These are phyloP conservation scores for Terfezia boudieri DNA, from an alignment of 495 filamentous ascomycete species.

Conservation along the genomic window DNA sequence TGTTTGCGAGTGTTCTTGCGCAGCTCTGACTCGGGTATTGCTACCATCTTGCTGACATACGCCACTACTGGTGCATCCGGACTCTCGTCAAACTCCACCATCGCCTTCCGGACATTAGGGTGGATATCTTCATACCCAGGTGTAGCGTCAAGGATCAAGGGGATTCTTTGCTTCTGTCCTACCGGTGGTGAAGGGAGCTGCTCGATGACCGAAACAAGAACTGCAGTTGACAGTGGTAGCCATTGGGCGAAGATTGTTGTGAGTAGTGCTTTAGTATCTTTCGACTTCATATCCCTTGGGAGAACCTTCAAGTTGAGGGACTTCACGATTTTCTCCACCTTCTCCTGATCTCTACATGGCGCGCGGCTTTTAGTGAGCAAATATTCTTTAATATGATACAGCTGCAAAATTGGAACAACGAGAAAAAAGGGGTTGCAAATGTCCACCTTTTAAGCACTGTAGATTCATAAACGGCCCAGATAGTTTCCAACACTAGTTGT, in stretches of 20 bases:
- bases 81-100: conserved; percentile 51
- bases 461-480: conserved; percentile 93
- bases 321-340: conserved; percentile 87
- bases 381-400: conserved; percentile 13
- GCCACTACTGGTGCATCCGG: conserved; percentile 61
- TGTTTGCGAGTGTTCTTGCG: conserved; percentile 47
- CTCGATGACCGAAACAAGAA: conserved; percentile 83
- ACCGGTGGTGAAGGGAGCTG: conserved; percentile 64
- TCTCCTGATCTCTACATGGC: conserved; percentile 41
- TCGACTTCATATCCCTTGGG: conserved; percentile 59
- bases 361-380: conserved; percentile 5
- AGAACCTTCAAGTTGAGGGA: conserved; percentile 66
- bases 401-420: conserved; percentile 6
- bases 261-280: conserved; percentile 63
- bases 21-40: conserved; percentile 76
- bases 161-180: conserved; percentile 68
- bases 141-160: conserved; percentile 54
- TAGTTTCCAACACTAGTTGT: conserved; percentile 80
- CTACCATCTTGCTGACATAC: conserved; percentile 97
- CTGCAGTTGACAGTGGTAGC: conserved; percentile 80
- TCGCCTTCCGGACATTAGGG: conserved; percentile 44
- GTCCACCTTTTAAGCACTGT: conserved; percentile 27
- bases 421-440: background rate
- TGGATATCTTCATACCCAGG: conserved; percentile 54
- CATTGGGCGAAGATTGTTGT: conserved; percentile 70